phyloP scores from a whole-genome alignment of 176 grass and related monocot genomes.

The Puya raimondii region DNA sequence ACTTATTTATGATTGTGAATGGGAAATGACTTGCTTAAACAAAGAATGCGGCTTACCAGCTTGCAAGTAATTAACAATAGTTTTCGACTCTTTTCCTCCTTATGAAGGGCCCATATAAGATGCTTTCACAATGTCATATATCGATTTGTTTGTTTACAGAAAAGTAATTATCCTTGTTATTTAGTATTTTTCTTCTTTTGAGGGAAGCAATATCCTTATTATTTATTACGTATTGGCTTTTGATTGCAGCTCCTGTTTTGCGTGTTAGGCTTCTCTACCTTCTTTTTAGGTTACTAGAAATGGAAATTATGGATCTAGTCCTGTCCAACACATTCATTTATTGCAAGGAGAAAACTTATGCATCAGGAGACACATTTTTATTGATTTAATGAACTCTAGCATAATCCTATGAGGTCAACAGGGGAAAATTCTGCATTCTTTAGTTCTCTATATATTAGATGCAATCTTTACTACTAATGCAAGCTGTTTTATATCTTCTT shows the following conservation, averaged over 20 bases:
- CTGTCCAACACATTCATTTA: neutral
- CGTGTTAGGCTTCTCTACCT: neutral
- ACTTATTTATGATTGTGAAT: neutral
- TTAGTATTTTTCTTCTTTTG: neutral
- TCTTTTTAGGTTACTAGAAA: neutral
- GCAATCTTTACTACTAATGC: too few species aligned
- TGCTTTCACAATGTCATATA: neutral
- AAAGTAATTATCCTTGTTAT: neutral
- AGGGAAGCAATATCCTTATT: neutral
- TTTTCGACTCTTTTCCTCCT: neutral
- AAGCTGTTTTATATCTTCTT: too few species aligned
- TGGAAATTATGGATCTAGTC: neutral
- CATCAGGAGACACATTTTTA: neutral
- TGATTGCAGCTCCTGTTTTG: neutral
- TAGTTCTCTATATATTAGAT: too few species aligned
- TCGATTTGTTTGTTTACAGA: neutral
- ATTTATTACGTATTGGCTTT: neutral
- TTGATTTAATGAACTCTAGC: neutral
- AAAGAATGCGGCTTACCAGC: neutral
- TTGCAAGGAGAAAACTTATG: neutral
- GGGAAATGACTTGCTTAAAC: neutral
- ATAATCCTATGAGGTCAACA: neutral
- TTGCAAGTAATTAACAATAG: conserved; percentile 1
- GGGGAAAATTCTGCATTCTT: neutral
- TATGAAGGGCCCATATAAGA: neutral